Conservation (phyloP, 352 stramenopile species). For the Phytopythium vexans region DNA sequence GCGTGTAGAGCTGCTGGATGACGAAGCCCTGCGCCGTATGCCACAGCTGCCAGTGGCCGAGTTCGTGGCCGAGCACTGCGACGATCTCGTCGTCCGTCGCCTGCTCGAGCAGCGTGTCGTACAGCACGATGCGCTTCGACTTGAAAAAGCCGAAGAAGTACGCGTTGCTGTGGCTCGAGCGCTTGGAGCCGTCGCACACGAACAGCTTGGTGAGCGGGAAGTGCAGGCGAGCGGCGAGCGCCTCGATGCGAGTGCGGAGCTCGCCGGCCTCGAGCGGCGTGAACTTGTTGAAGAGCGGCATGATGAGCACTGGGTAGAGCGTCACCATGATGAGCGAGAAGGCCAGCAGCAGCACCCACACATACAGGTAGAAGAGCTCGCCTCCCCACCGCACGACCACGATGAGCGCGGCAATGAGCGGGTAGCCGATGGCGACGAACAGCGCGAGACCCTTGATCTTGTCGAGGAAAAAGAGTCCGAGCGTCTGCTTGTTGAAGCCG, state of each 20-base stretch:
- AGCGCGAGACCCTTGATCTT: conserved; percentile 93
- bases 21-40: conserved; percentile 94
- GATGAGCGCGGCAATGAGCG: conserved; percentile 59
- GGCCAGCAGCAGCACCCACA: conserved; percentile 93
- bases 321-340: conserved; percentile 96
- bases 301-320: conserved; percentile 94
- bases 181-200: conserved; percentile 96
- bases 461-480: conserved; percentile 93
- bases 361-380: conserved; percentile 87
- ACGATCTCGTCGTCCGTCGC: conserved; percentile 92
- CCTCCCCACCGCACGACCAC: conserved; percentile 72
- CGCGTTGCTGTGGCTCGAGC: conserved; percentile 90
- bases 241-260: conserved; percentile 92
- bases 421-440: conserved; percentile 78
- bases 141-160: conserved; percentile 95
- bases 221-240: conserved; percentile 83
- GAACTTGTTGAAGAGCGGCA: conserved; percentile 98
- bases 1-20: conserved; percentile 89
- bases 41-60: conserved; percentile 96
- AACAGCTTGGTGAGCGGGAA: conserved; percentile 98
- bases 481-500: conserved; percentile 98
- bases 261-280: conserved; percentile 82
- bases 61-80: conserved; percentile 95
- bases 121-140: conserved; percentile 97
- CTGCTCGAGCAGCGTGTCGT: conserved; percentile 96